Percentiles rank a stretch among this genome's conserved stretches.
phyloP scores from a whole-genome alignment of 2,329 filamentous ascomycete genomes.

The Chrysoporthe cubensis region DNA sequence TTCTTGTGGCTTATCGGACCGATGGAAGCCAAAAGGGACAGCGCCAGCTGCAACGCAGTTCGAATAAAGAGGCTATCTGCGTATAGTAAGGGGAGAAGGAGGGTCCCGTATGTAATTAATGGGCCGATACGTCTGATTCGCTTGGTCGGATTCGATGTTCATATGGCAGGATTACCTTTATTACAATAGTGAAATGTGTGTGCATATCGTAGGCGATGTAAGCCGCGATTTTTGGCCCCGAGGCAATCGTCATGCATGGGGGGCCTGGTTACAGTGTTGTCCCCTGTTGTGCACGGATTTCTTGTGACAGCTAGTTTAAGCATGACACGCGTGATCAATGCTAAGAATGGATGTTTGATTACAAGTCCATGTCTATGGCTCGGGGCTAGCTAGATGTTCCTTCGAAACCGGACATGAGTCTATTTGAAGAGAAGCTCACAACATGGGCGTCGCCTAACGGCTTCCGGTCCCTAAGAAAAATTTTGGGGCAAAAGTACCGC shows the following conservation, averaged over 20 bases:
- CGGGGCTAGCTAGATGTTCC: no score
- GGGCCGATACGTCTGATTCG: not conserved
- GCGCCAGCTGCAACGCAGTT: not conserved
- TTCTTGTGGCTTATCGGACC: not conserved
- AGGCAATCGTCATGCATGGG: not conserved
- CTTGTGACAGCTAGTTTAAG: not conserved
- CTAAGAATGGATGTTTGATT: not conserved
- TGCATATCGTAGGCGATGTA: not conserved
- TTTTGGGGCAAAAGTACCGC: not conserved
- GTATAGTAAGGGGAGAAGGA: conserved; percentile 1
- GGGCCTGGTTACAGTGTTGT: not conserved
- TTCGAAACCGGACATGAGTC: not conserved
- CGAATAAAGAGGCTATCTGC: not conserved
- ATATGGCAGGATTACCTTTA: not conserved
- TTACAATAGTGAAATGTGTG: not conserved
- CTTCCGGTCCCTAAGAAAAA: not conserved
- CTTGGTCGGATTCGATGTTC: not conserved
- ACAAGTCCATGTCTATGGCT: not conserved
- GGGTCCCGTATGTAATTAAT: not conserved
- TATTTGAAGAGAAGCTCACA: not conserved
- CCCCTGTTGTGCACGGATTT: not conserved
- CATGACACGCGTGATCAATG: not conserved
- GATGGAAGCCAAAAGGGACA: not conserved
- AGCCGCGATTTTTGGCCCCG: not conserved
- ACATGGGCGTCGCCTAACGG: not conserved